Evolutionary conservation across 2,329 filamentous ascomycete genomes (phyloP), one percentile per base, ranked within the genome.

Genomic region (Paradendryphiella salina): DNA sequence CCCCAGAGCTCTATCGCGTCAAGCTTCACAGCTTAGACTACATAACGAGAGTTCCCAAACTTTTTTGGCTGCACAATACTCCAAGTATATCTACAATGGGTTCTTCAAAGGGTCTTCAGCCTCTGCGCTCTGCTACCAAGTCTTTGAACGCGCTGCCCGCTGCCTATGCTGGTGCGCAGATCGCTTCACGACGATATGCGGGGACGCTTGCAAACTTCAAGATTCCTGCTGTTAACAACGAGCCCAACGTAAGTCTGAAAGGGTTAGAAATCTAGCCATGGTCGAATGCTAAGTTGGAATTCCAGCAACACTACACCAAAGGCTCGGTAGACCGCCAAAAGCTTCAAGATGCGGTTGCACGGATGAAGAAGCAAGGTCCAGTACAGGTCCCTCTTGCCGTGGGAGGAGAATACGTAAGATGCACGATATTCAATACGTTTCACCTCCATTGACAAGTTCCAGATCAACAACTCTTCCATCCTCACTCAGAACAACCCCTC

Each of bases 291-390:
- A 17, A 65, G 5, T n/a, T n/a, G 4, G 10, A 4, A 15, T 2
- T 49, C 49, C 64, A 96, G 91, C 88, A 95, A 79, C 88, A 93
- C 75, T 99, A 96, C 73, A 81, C 81, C 57, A 94, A 94, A 73
- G 90, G 86, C 53, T 94, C 92, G 1, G 75, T 85, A 18, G 89
- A 96, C 70, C 83, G 93, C 54, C 82, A 87, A 64, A 86, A 85
- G 59, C 82, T 99, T 42, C 83, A 85, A 39, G 83, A 86, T 39
- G 90, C 92, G 14, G 75, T 96, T 20, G 83, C 88, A 63, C 77
- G 79, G 31, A 79, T 90, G 60, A 85, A 88, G 74, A 82, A 83
- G 65, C 83, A 82, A 70, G 81, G 84, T 6, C 85, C 91, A 4
- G 71, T 96, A 40, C 82, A 91, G 51, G 85, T 97, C 4, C 93